Evolutionary conservation across 805 yeast species (phyloP), one percentile per base, ranked within the genome.

Genomic region (Lipomyces orientalis): DNA sequence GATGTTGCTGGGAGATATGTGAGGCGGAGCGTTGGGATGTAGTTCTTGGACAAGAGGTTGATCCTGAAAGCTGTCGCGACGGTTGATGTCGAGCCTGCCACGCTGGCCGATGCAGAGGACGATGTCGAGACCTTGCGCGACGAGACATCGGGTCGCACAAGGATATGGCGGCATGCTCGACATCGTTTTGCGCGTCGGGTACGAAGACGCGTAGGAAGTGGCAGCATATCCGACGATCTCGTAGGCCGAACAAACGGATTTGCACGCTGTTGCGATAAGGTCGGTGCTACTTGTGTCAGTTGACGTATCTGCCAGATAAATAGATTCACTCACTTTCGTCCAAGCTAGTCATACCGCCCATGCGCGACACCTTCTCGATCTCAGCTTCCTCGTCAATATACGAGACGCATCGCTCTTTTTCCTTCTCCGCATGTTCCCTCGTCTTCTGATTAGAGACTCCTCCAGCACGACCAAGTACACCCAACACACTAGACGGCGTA

Each of bases 81-180:
- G 6, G 65, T 29, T 10, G 63, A 33, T 19, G 66, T 31, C 25
- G 59, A 9, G 52, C 35, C 54, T 14, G 60, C 31, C 22, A 16
- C 22, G 29, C 37, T 29, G 12, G 35, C 9, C 22, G 25, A 16
- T 1, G 57, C 22, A 1, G 64, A 12, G 9, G 67, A 25, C 31
- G 67, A 25, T 37, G 34, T 37, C 5, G 43, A 31, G 31, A 16
- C 31, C 12, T 35, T 59, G n/a, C 52, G 60, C 25, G 58, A n/a
- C 19, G 66, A 64, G n/a, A 67, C 56, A 9, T 74, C 79, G 0
- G 81, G 82, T n/a, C 74, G 71, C 4, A 74, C 75, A 19, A 79
- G 73, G n/a, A 72, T 56, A n/a, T 71, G 70, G 16, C 76, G 71
- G 64, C 82, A 79, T 7, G 73, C 77, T 19, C 71, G 68, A 68